Conservation (phyloP, 345 rosid genomes). For the Moringa oleifera region DNA sequence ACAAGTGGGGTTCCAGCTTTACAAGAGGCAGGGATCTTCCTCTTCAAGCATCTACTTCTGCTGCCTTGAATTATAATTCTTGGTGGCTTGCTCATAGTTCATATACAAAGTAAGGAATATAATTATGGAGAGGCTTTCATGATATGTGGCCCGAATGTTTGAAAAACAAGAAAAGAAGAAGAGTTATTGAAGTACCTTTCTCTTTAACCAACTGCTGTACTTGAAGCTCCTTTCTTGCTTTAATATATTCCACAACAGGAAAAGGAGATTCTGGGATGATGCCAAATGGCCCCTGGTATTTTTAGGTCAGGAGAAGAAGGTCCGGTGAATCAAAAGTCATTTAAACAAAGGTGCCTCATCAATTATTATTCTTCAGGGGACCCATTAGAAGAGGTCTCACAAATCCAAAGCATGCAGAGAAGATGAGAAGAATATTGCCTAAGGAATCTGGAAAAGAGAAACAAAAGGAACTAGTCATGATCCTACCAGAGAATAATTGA, state of each 20-base stretch:
- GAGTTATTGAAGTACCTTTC: slow-evolving; percentile 49
- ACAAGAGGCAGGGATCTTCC: slow-evolving; percentile 31
- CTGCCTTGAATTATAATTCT: slow-evolving; percentile 13
- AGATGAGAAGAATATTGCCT: slow-evolving; percentile 41
- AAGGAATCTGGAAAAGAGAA: slow-evolving; percentile 38
- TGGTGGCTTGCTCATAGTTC: slow-evolving; percentile 25
- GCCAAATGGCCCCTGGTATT: slow-evolving; percentile 31
- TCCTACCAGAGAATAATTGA: slow-evolving; percentile 24
- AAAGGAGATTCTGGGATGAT: slow-evolving; percentile 82
- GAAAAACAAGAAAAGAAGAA: slow-evolving; percentile 62
- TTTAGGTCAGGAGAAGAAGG: slow-evolving; percentile 41
- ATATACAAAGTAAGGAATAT: not conserved
- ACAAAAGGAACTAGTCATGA: slow-evolving; percentile 39
- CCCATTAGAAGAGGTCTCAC: slow-evolving; percentile 40
- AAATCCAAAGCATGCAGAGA: slow-evolving; percentile 34
- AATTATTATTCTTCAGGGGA: slow-evolving; percentile 59
- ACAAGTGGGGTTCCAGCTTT: slow-evolving; percentile 23
- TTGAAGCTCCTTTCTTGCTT: slow-evolving; percentile 41
- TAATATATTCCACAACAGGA: slow-evolving; percentile 44
- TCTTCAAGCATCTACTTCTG: slow-evolving; percentile 27
- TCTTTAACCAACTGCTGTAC: slow-evolving; percentile 54
- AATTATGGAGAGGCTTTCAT: not conserved
- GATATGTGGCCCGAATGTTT: slow-evolving; percentile 63
- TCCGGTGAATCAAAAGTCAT: slow-evolving; percentile 49
- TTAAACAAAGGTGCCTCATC: slow-evolving; percentile 54